Base-by-base conservation (phyloP, 352 stramenopile genomes). In the Phytophthora tubulina region DNA sequence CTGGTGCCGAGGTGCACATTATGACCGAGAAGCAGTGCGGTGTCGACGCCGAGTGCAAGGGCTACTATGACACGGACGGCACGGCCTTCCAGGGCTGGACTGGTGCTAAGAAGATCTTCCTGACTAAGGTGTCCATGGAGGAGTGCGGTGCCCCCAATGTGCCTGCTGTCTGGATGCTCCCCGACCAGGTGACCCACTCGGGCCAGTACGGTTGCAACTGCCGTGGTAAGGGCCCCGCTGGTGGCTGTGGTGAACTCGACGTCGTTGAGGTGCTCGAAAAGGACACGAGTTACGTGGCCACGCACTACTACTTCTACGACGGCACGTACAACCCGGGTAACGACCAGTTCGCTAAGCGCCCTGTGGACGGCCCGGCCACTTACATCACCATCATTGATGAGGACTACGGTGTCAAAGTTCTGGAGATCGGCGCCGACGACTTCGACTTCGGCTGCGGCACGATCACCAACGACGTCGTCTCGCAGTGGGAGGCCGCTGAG, bases 201-300 rank as follows among this genome's bases (percentile, higher is more conserved):
- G 82, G 82, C 61, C 87, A 95, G 75, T 95, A 95, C 79, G 68
- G 75, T 17, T 95, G 87, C 85, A 95, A 95, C 83, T 95, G 87
- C 76, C 87, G 87, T 73, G 85, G 85, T 55, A 60, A 80, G 49
- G 85, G 82, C 67, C 76, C 84, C 35, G 72, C 46, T 27, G 87
- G 87, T 32, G 87, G 87, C 57, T 95, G 87, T 55, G 87, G 87
- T 53, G 87, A 95, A 61, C 81, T 95, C 46, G 85, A 95, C 63
- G 91, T 95, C 38, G 85, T 79, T 35, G 87, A 95, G 71, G 85
- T 92, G 44, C 67, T 95, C 15, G 72, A 82, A 60, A 90, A 86
- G 62, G 82, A 91, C 71, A 71, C 71, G 49, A 86, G 38, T 70
- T 73, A 77, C 46, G 61, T 91, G n/a, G 81, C 87, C 33, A 93